These are phyloP conservation scores for Blastomyces parvus DNA, from an alignment of 2,329 filamentous ascomycete genomes.

Conservation along the genomic window DNA sequence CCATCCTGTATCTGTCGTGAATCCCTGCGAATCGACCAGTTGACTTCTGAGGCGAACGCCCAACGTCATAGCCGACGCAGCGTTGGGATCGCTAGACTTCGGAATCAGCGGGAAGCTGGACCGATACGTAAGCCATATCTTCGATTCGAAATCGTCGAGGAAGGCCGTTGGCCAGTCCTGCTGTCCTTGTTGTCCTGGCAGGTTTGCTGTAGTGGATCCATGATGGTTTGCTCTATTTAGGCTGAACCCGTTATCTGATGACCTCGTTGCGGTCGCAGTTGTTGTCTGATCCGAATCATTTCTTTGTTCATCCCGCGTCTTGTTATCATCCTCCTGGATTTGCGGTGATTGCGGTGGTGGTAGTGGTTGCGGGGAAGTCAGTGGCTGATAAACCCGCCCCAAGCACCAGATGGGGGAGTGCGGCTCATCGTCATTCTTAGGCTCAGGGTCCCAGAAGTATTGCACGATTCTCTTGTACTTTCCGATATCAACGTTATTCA, in stretches of 20 bases:
- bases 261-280: no score
- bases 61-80: conserved; percentile 63
- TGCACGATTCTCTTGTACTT: conserved; percentile 76
- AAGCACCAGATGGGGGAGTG: conserved; percentile 78
- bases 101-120: conserved; percentile 76
- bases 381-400: conserved; percentile 46
- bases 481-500: conserved; percentile 63
- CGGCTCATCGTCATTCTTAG: conserved; percentile 62
- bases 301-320: background rate
- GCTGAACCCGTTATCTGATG: background rate
- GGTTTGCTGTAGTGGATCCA: background rate
- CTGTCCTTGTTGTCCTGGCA: conserved; percentile 14
- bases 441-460: conserved; percentile 86
- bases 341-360: background rate
- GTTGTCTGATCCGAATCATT: background rate
- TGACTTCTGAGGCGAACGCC: conserved; percentile 74
- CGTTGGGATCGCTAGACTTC: conserved; percentile 64
- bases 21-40: conserved; percentile 67
- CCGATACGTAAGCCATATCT: conserved; percentile 93
- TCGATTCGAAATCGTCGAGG: conserved; percentile 83
- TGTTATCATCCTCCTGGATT: background rate
- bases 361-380: conserved; percentile 9
- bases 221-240: background rate
- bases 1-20: conserved; percentile 92
- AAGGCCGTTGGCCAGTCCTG: conserved; percentile 74